Base-by-base conservation (phyloP, 2,329 filamentous ascomycete genomes). In the Alternaria triticimaculans region DNA sequence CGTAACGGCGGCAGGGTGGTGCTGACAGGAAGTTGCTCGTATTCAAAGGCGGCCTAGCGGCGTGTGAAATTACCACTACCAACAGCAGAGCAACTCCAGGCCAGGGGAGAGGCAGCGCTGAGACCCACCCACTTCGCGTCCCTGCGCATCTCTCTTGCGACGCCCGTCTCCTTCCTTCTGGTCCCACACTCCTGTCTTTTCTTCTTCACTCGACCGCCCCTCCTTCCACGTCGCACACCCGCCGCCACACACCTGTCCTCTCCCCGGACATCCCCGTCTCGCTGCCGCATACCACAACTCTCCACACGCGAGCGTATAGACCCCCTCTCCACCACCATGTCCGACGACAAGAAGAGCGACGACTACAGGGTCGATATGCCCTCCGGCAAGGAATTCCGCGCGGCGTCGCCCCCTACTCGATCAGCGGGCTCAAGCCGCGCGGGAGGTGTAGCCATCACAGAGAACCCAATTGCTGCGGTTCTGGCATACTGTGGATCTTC, bases 401-500 rank as follows among this genome's bases (percentile, higher is more conserved):
- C 72, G 37, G 67, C 77, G 8, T 77, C 76, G 81, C 89, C 81
- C 83, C 86, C 78, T 82, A 86, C 74, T 76, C 83, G 70, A 74
- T 82, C 78, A 73, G 78, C 72, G 23, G 57, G 26, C 41, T 61
- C 67, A 49, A 63, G 62, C 58, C 65, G 67, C 55, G 67, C 62
- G 63, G n/a, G 51, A 25, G 72, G 79, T 50, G 25, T 58, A 8
- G 68, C 74, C 18, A 45, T 93, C 66, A 87, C 90, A 74, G 93
- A 94, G 82, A 96, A 89, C 81, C 92, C 94, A 15, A 84, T 88
- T 49, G 80, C 96, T 51, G 94, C 95, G 21, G 92, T 99, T 73
- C 78, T 97, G 69, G 89, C 92, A 53, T 99, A 99, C 85, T 99
- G 96, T 82, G 85, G 92, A 75, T 93, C 95, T 57, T 97, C 94